These are phyloP conservation scores for Clonostachys chloroleuca DNA, from an alignment of 2,329 filamentous ascomycete species.

Conservation along the genomic window DNA sequence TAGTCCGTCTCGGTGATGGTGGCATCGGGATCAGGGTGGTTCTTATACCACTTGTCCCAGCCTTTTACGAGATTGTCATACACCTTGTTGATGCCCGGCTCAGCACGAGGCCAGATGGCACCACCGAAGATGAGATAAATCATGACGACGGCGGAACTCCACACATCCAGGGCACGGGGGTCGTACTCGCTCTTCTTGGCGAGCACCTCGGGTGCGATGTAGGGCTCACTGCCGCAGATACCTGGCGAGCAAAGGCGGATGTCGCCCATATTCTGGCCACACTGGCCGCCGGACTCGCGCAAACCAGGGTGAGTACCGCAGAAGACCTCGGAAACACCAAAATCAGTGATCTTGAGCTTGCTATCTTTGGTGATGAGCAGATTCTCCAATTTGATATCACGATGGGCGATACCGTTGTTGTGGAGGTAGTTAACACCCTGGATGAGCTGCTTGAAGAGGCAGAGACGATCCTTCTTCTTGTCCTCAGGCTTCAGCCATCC, in stretches of 20 bases:
- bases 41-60: conserved; percentile 64
- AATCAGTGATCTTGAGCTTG: conserved; percentile 86
- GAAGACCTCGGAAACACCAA: conserved; percentile 86
- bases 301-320: conserved; percentile 76
- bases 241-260: conserved; percentile 71
- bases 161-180: conserved; percentile 77
- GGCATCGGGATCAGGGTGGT: conserved; percentile 35
- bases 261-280: conserved; percentile 68
- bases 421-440: conserved; percentile 82
- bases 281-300: conserved; percentile 67
- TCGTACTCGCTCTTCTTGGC: conserved; percentile 63
- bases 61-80: conserved; percentile 62
- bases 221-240: conserved; percentile 80
- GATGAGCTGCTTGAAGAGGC: conserved; percentile 85
- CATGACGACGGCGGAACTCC: conserved; percentile 82
- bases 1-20: conserved; percentile 54
- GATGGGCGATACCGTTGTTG: conserved; percentile 78
- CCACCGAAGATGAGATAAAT: conserved; percentile 70
- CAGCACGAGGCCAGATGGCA: conserved; percentile 70
- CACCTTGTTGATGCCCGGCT: conserved; percentile 39
- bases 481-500: conserved; percentile 62
- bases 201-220: conserved; percentile 83
- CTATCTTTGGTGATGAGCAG: conserved; percentile 74
- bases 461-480: conserved; percentile 66
- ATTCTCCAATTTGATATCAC: conserved; percentile 89